These are phyloP conservation scores for Phytophthora citrophthora DNA, from an alignment of 352 stramenopile species.

Conservation along the genomic window DNA sequence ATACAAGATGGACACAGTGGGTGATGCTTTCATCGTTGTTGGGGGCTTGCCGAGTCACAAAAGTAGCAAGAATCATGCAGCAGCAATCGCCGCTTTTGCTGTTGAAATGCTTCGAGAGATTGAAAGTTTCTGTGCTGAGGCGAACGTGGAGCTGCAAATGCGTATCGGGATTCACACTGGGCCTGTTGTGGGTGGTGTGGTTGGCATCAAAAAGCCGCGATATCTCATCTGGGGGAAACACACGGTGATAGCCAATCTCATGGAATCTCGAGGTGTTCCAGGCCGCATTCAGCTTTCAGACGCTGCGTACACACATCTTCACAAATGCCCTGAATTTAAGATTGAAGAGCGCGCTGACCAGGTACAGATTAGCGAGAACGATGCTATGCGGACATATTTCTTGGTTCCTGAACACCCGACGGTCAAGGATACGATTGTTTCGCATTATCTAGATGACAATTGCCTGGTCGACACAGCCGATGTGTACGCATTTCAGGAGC, in stretches of 20 bases:
- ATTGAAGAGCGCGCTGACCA: slow-evolving; percentile 51
- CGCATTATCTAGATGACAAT: slow-evolving; percentile 50
- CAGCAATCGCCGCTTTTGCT: slow-evolving; percentile 79
- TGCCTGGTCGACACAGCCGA: slow-evolving; percentile 38
- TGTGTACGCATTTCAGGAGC: slow-evolving; percentile 46
- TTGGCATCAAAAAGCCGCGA: slow-evolving; percentile 85
- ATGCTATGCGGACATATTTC: slow-evolving; percentile 59
- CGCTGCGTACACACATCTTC: slow-evolving; percentile 63
- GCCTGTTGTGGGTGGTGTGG: slow-evolving; percentile 81
- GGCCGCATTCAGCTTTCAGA: slow-evolving; percentile 72
- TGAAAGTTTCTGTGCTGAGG: slow-evolving; percentile 66
- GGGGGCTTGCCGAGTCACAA: slow-evolving; percentile 75
- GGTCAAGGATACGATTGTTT: slow-evolving; percentile 59
- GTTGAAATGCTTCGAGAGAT: slow-evolving; percentile 90
- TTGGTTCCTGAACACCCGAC: slow-evolving; percentile 49
- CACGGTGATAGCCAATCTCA: slow-evolving; percentile 80
- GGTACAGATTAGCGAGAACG: slow-evolving; percentile 67
- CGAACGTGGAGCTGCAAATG: slow-evolving; percentile 82
- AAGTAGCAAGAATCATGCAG: slow-evolving; percentile 72
- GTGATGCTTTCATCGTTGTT: slow-evolving; percentile 88
- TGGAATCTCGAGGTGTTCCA: slow-evolving; percentile 71
- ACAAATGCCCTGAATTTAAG: slow-evolving; percentile 54
- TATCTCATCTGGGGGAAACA: slow-evolving; percentile 89
- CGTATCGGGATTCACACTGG: slow-evolving; percentile 87
- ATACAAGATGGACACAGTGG: slow-evolving; percentile 90